Percentiles rank a stretch among this genome's conserved stretches.
Conservation (phyloP, 176 grass and related monocot species). For the Hordeum marinum region DNA sequence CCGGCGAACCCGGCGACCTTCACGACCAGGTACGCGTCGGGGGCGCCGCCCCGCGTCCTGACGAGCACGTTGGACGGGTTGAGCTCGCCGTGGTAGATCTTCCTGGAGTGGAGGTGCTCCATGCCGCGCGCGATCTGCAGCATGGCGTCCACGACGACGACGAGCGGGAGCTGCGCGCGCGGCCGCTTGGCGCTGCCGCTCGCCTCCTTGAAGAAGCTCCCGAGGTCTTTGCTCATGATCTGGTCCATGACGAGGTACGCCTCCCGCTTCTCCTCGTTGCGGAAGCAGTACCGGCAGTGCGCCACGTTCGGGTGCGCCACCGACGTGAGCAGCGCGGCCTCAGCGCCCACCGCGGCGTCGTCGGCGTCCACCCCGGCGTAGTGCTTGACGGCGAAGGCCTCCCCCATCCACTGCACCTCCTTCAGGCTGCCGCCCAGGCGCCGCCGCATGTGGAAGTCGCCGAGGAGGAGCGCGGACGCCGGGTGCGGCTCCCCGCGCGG, state of each 20-base stretch:
- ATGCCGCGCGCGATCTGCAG: conserved; percentile 88
- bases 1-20: conserved; percentile 59
- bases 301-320: conserved; percentile 75
- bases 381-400: conserved; percentile 64
- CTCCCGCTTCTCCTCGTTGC: conserved; percentile 83
- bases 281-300: conserved; percentile 73
- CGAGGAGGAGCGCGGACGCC: conserved; percentile 33
- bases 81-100: conserved; percentile 73
- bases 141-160: conserved; percentile 68
- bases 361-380: conserved; percentile 48
- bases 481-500: conserved; percentile 61
- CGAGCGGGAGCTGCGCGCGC: conserved; percentile 39
- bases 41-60: conserved; percentile 28
- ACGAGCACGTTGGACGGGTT: conserved; percentile 74
- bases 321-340: conserved; percentile 47
- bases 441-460: conserved; percentile 62
- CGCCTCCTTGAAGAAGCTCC: conserved; percentile 55
- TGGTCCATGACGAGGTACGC: conserved; percentile 70
- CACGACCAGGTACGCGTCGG: conserved; percentile 45
- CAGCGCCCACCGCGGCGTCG: background rate
- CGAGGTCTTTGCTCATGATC: conserved; percentile 72
- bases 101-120: conserved; percentile 83
- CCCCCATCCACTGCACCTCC: conserved; percentile 87
- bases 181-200: conserved; percentile 40
- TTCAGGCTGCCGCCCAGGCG: conserved; percentile 47